These are phyloP conservation scores for Tylopilus rubrobrunneus DNA, from an alignment of 768 basidiomycete genomes.

Conservation along the genomic window DNA sequence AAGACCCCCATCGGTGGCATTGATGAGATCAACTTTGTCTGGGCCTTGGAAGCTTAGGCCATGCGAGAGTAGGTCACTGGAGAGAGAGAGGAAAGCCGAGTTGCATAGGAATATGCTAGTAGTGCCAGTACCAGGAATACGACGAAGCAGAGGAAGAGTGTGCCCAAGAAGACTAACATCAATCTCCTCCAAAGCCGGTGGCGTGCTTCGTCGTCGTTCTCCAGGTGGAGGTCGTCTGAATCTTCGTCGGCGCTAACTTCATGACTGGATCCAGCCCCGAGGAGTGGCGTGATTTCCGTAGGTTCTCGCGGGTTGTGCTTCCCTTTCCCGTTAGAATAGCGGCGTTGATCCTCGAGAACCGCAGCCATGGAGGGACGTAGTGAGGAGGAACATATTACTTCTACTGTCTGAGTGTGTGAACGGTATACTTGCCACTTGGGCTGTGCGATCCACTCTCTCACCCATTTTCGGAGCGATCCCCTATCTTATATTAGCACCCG, in stretches of 20 bases:
- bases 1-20: constrained; percentile 57
- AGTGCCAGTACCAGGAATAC: constrained; percentile 42
- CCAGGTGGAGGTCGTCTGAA: constrained; percentile 12
- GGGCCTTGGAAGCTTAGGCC: constrained; percentile 61
- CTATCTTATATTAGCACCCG: not conserved
- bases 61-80: constrained; percentile 52
- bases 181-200: constrained; percentile 34
- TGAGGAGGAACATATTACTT: not conserved
- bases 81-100: constrained; percentile 48
- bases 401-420: not conserved
- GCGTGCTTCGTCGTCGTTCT: constrained; percentile 17
- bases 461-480: constrained; percentile 4
- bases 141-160: constrained; percentile 48
- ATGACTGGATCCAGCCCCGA: constrained; percentile 21
- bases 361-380: constrained; percentile 21
- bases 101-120: constrained; percentile 64
- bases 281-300: constrained; percentile 31
- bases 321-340: constrained; percentile 24
- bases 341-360: constrained; percentile 12
- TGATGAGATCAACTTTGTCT: constrained; percentile 57
- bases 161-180: constrained; percentile 51
- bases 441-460: not conserved
- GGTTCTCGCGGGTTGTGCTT: constrained; percentile 21
- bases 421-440: not conserved
- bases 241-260: constrained; percentile 19